A percentile compares a stretch with the other conserved stretches of the same genome.
Conservation (phyloP, 306 rosid species). For the Cucumis melo region DNA sequence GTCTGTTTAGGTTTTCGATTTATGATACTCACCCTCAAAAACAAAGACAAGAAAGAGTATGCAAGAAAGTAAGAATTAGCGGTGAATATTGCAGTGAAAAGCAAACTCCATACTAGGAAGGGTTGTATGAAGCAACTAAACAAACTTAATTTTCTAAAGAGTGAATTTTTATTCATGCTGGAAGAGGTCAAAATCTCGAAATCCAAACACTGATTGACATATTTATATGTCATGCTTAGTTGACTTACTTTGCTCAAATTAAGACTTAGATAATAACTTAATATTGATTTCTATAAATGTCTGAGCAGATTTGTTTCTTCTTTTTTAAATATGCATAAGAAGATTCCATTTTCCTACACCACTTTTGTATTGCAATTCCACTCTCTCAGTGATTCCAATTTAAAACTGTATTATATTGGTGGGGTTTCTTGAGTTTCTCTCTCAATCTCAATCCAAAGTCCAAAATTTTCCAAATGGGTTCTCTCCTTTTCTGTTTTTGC, state of each 20-base stretch:
- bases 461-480: slow-evolving; percentile 8
- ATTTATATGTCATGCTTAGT: no score
- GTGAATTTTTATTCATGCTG: no score
- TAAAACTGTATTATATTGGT: neutral
- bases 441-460: neutral
- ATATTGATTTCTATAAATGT: neutral
- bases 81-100: no score
- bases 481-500: neutral
- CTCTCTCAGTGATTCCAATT: neutral
- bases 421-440: neutral
- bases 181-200: no score
- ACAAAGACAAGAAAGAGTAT: no score
- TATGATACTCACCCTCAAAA: no score
- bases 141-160: no score
- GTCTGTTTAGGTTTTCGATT: no score
- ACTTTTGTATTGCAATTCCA: neutral
- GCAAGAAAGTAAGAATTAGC: no score
- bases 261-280: neutral
- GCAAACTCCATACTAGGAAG: no score
- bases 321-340: neutral
- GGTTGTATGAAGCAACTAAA: no score
- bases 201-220: no score
- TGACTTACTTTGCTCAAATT: neutral
- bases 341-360: slow-evolving; percentile 1
- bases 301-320: neutral